Evolutionary conservation across 768 basidiomycete species (phyloP), one percentile per base, ranked within the genome.

Genomic region (Trametes cinnabarina): DNA sequence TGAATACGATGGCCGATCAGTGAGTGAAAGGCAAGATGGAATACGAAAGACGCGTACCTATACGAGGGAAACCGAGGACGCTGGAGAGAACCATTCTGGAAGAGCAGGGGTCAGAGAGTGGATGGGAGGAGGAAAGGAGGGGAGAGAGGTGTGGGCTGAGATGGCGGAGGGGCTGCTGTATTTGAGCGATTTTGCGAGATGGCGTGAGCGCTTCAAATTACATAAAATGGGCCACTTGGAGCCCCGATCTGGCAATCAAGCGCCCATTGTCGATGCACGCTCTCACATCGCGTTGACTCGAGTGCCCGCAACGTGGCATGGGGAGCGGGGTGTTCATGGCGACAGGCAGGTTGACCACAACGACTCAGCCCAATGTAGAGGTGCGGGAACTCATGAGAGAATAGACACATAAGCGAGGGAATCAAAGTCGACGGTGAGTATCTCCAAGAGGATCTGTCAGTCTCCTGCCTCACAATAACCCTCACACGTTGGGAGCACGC

Each of bases 61-160:
- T 81, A 65, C 82, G 77, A 65, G 82, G 82, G 77, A 79, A 82
- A 53, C 82, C 82, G 63, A 83, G 76, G 61, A 82, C 80, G 67
- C 80, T 80, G 60, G 80, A 81, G 37, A 73, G 66, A 65, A 80
- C 79, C 77, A 79, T 72, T 53, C 32, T 65, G 54, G 73, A 51
- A 43, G 54, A 67, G 10, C 14, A 19, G 15, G 23, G 26, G 28
- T 26, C n/a, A 43, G 57, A 58, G 35, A 39, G 51, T 49, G 51
- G 60, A 67, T 62, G 60, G 47, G 57, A 57, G 61, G 56, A 55
- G 52, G 51, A 60, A 61, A 51, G 56, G 58, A 62, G 61, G 58
- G 61, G 15, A 15, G 37, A 15, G 51, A 55, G 58, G 57, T 57
- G 56, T 58, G 59, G 61, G 42, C 39, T 42, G 30, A 40, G 25